Percentiles rank a stretch among this genome's conserved stretches.
Evolutionary conservation across 2,329 filamentous ascomycete genomes (phyloP).

Genomic region (Teratosphaeria zuluensis): DNA sequence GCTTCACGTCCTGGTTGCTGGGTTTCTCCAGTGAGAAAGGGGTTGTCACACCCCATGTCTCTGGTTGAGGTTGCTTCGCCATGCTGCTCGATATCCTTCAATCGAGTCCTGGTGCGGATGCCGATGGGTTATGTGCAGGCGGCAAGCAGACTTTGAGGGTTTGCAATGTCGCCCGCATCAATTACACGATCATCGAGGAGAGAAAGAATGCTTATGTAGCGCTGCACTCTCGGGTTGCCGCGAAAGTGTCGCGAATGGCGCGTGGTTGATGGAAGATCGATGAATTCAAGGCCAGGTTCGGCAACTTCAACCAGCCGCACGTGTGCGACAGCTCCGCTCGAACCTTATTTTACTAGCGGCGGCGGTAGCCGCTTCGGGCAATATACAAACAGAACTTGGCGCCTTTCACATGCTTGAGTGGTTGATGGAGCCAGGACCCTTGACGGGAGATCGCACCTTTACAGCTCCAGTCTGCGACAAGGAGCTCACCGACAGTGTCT

Average conservation of each 20-base stretch:
- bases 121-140: background rate
- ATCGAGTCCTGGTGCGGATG: background rate
- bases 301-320: background rate
- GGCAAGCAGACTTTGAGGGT: background rate
- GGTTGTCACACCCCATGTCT: slow-evolving; percentile 5
- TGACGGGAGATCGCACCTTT: no score
- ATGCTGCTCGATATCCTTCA: background rate
- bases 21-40: slow-evolving; percentile 72
- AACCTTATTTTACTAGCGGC: background rate
- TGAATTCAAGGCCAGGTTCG: background rate
- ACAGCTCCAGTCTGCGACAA: no score
- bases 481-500: no score
- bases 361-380: background rate
- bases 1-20: slow-evolving; percentile 63
- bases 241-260: background rate
- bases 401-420: background rate
- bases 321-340: background rate
- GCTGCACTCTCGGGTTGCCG: background rate
- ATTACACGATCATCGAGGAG: background rate
- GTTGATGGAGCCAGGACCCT: no score
- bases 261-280: background rate
- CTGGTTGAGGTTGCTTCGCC: slow-evolving; percentile 3
- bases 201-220: background rate
- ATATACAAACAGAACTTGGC: background rate
- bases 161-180: background rate